Evolutionary conservation across 805 yeast species (phyloP).

Genomic region (Kazachstania africana): DNA sequence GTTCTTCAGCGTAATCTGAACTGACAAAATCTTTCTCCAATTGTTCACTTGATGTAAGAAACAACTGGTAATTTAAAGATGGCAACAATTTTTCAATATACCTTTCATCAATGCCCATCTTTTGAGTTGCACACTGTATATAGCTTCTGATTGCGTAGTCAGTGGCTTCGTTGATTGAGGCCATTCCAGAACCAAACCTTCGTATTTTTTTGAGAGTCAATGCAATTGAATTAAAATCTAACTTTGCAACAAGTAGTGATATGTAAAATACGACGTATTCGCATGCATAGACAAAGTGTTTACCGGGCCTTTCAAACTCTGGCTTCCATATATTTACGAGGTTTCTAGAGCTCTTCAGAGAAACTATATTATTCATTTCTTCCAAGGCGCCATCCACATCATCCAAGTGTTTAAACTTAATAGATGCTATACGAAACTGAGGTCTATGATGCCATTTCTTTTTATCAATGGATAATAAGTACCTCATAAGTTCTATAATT

Average conservation of each 20-base stretch:
- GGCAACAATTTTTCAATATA: slow-evolving; percentile 19
- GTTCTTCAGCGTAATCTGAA: slow-evolving; percentile 9
- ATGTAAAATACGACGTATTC: slow-evolving; percentile 58
- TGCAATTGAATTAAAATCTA: slow-evolving; percentile 49
- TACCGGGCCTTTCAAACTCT: slow-evolving; percentile 83
- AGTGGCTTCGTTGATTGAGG: slow-evolving; percentile 25
- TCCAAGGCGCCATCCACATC: slow-evolving; percentile 45
- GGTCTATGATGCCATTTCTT: slow-evolving; percentile 92
- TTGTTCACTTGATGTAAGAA: slow-evolving; percentile 13
- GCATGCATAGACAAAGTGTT: slow-evolving; percentile 69
- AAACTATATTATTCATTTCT: slow-evolving; percentile 52
- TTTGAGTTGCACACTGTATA: slow-evolving; percentile 10
- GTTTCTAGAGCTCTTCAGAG: slow-evolving; percentile 56
- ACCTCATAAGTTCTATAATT: slow-evolving; percentile 36
- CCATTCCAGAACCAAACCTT: slow-evolving; percentile 66
- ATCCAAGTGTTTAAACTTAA: slow-evolving; percentile 41
- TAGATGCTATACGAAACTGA: slow-evolving; percentile 53
- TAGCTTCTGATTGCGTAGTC: slow-evolving; percentile 18
- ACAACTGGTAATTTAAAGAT: slow-evolving; percentile 15
- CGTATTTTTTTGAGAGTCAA: slow-evolving; percentile 63
- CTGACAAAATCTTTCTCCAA: slow-evolving; percentile 10
- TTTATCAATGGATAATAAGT: slow-evolving; percentile 49
- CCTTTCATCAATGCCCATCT: slow-evolving; percentile 17
- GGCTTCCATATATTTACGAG: slow-evolving; percentile 89
- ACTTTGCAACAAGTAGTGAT: slow-evolving; percentile 38